Evolutionary conservation across 176 grass and related monocot species (phyloP), one percentile per base, ranked within the genome.

Genomic region (Secale cereale): DNA sequence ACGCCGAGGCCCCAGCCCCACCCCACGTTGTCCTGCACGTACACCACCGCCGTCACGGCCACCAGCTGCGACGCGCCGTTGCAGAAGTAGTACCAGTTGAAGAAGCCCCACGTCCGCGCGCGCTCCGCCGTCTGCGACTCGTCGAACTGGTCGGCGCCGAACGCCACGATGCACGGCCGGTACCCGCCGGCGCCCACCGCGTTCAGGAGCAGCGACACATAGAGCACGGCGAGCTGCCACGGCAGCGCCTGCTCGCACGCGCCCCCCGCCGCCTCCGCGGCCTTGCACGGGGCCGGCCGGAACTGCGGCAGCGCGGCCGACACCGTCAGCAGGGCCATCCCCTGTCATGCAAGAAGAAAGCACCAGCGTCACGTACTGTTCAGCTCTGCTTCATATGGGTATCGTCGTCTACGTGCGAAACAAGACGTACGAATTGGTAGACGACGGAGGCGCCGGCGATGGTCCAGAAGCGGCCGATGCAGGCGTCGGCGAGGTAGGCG

Each of bases 21-120:
- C 5, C 94, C 90, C 0, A 97, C 86, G 86, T 97, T 91, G 81
- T 97, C 94, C 88, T 97, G 94, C 79, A 97, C 81, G 66, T 85
- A 97, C 80, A 97, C 92, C 71, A 97, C 83, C 20, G 87, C 91
- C 29, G 94, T 97, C 56, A 92, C 92, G 29, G 94, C 89, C 30
- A 94, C 20, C 84, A 97, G 85, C 87, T 90, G 90, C 17, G 92
- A 92, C 87, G 82, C 68, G 61, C 92, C 88, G 87, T 92, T 94
- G 85, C 87, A 84, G 88, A 97, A 97, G 86, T 94, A 97, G 83
- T 97, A 97, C 94, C 94, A 97, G 90, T 97, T 97, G 88, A 97
- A 97, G 89, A 92, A 97, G 37, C 85, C 90, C 92, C 90, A 94
- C 30, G 71, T 87, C 23, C 88, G 86, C 0, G 91, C 90, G 27